phyloP scores from a whole-genome alignment of 805 yeast genomes.

The Blastobotrys mokoenaii region DNA sequence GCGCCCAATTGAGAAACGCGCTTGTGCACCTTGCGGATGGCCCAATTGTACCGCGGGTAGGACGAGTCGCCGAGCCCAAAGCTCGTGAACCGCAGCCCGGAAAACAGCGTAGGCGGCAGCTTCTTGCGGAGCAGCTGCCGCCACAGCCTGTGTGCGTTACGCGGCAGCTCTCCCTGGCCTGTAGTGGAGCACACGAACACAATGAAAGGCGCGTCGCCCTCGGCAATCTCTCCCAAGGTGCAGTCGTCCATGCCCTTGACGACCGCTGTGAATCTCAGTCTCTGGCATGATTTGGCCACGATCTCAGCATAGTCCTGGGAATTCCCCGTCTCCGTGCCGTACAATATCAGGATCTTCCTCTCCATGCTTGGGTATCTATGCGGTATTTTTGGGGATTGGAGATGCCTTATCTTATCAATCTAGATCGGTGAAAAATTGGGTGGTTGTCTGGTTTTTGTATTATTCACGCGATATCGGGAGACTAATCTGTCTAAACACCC shows the following conservation, averaged over 20 bases:
- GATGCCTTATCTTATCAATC: too few species aligned
- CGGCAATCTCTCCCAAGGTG: constrained; percentile 29
- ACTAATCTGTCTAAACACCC: too few species aligned
- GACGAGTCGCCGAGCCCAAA: constrained; percentile 94
- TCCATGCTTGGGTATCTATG: too few species aligned
- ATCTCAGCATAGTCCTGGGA: constrained; percentile 75
- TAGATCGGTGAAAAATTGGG: too few species aligned
- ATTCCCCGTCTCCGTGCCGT: constrained; percentile 91
- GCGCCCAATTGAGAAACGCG: constrained; percentile 81
- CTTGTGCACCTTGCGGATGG: constrained; percentile 73
- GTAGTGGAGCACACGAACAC: constrained; percentile 76
- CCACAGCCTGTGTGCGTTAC: constrained; percentile 70
- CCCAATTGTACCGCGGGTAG: constrained; percentile 81
- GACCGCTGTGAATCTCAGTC: constrained; percentile 41
- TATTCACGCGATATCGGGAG: too few species aligned
- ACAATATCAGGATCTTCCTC: constrained; percentile 40
- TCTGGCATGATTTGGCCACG: constrained; percentile 46
- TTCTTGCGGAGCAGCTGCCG: constrained; percentile 57
- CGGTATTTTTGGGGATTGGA: too few species aligned
- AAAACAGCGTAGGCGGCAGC: constrained; percentile 52
- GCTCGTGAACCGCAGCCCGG: constrained; percentile 55
- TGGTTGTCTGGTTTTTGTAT: too few species aligned
- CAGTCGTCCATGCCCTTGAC: constrained; percentile 53
- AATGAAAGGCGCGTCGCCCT: constrained; percentile 42
- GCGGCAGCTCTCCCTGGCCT: constrained; percentile 91